phyloP scores from a whole-genome alignment of 768 basidiomycete genomes.

The Pholiota molesta region DNA sequence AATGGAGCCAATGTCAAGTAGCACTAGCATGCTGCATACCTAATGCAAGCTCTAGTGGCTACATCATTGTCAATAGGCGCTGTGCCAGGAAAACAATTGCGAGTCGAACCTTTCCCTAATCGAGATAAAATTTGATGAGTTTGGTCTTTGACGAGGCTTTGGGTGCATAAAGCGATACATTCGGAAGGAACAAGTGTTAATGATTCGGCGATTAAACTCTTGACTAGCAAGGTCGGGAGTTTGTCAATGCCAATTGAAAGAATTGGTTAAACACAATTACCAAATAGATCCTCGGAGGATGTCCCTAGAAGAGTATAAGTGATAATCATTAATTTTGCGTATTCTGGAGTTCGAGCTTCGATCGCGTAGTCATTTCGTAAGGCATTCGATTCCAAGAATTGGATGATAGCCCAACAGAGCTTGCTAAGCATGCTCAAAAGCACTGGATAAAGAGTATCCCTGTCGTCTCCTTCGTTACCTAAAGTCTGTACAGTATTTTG shows the following conservation, averaged over 20 bases:
- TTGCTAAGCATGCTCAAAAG: conserved; percentile 30
- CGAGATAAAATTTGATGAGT: conserved; percentile 26
- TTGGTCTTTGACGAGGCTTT: conserved; percentile 13
- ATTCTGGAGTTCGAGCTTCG: conserved; percentile 20
- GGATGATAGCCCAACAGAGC: conserved; percentile 29
- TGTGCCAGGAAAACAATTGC: background rate
- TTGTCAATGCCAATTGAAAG: background rate
- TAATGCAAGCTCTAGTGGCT: conserved; percentile 3
- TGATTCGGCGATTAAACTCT: conserved; percentile 21
- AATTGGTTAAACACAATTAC: conserved; percentile 4
- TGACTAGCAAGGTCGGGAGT: conserved; percentile 8
- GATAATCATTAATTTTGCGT: conserved; percentile 30
- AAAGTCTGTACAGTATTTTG: background rate
- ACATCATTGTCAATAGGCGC: background rate
- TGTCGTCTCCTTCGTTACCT: background rate
- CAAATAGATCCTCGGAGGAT: conserved; percentile 19
- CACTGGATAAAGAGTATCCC: background rate
- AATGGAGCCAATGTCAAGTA: background rate
- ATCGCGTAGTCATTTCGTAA: conserved; percentile 13
- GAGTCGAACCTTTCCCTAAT: conserved; percentile 18
- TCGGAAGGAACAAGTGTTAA: conserved; percentile 15
- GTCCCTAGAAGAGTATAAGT: conserved; percentile 31
- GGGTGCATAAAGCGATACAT: conserved; percentile 6
- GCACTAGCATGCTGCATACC: background rate
- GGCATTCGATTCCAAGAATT: conserved; percentile 25